These are phyloP conservation scores for Agrocybe praecox DNA, from an alignment of 768 basidiomycete genomes.

Conservation along the genomic window DNA sequence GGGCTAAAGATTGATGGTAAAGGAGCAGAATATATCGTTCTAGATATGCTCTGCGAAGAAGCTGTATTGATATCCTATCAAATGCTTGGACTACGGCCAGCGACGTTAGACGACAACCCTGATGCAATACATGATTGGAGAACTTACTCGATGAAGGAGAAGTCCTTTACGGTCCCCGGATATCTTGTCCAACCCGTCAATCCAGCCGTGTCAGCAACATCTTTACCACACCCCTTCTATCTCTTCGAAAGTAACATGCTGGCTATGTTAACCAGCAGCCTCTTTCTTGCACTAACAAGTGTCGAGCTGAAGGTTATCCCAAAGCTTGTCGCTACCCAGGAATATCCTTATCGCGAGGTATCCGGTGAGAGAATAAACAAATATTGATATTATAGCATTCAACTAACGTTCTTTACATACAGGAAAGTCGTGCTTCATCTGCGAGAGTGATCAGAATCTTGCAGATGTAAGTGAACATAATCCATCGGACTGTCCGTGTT, in stretches of 20 bases:
- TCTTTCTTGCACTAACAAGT: conserved; percentile 12
- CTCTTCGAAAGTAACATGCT: conserved; percentile 23
- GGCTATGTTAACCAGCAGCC: conserved; percentile 14
- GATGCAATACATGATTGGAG: conserved; percentile 25
- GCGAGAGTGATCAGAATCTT: conserved; percentile 12
- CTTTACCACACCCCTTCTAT: conserved; percentile 1
- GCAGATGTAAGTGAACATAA: neutral
- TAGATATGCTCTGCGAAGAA: conserved; percentile 20
- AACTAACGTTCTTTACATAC: neutral
- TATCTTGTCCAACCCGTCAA: conserved; percentile 25
- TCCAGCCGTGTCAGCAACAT: conserved; percentile 13
- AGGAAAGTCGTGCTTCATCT: conserved; percentile 24
- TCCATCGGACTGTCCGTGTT: conserved; percentile 12
- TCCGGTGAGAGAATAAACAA: conserved; percentile 4
- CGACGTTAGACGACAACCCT: conserved; percentile 20
- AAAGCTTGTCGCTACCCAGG: conserved; percentile 5
- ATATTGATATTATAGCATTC: neutral
- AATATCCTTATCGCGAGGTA: conserved; percentile 20
- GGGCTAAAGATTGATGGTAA: conserved; percentile 20
- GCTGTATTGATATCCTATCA: conserved; percentile 22
- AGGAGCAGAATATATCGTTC: conserved; percentile 11
- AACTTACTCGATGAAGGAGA: conserved; percentile 16
- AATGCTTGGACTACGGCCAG: conserved; percentile 22
- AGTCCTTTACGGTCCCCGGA: conserved; percentile 21
- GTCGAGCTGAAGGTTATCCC: conserved; percentile 16